Conservation (phyloP, 257 asterid genomes). For the Sherardia arvensis region DNA sequence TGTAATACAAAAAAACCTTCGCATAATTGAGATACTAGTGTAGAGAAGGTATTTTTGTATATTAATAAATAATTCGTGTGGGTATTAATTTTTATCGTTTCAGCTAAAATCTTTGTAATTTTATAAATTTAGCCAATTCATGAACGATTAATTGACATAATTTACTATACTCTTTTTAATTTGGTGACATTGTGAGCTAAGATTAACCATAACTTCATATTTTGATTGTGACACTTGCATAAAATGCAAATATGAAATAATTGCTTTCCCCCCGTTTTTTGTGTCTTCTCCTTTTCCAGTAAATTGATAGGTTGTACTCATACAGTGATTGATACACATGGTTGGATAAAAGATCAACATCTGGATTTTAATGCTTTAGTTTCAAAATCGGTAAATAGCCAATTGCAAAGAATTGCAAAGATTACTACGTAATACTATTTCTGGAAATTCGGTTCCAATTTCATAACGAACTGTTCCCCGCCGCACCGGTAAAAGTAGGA, state of each 20-base stretch:
- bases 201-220: too few species aligned
- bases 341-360: background rate
- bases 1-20: too few species aligned
- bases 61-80: too few species aligned
- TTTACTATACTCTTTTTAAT: too few species aligned
- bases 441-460: background rate
- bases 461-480: background rate
- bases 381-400: background rate
- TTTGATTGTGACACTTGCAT: background rate
- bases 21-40: too few species aligned
- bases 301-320: background rate
- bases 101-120: too few species aligned
- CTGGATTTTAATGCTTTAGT: background rate
- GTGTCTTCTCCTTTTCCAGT: background rate
- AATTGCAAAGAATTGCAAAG: background rate
- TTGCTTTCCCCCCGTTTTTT: background rate
- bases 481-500: background rate
- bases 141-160: too few species aligned
- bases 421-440: background rate
- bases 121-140: too few species aligned
- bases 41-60: too few species aligned
- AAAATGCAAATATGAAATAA: too few species aligned
- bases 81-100: too few species aligned
- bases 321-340: background rate
- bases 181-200: too few species aligned